Base-by-base conservation (phyloP, 2,329 filamentous ascomycete genomes). In the Colletotrichum cereale region DNA sequence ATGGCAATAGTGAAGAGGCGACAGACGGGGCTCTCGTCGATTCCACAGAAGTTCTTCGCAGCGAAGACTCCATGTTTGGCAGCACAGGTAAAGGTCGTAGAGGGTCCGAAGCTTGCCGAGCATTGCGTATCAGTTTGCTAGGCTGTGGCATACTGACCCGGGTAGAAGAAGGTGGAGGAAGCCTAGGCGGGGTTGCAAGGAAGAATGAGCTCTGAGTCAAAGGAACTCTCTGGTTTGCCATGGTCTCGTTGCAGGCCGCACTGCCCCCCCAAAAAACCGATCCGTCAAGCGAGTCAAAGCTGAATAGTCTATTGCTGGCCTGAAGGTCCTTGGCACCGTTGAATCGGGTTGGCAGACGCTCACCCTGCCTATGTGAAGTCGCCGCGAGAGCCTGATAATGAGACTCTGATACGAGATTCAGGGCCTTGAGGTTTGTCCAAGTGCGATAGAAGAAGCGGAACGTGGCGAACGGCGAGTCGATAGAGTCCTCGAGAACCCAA, bases 401-500 rank as follows among this genome's bases (percentile, higher is more conserved):
- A 7, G 56, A n/a, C 26, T 47, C 74, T 0, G 85, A 82, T 34
- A 87, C 82, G 5, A 90, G 78, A 64, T 86, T 86, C 12, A 89
- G 80, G 40, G 82, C 78, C 10, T 80, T 75, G 14, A 90, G 82
- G 65, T 83, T 84, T 12, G 82, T 80, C 84, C 83, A 86, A 8
- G 85, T 87, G 38, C 88, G 84, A 73, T 90, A 90, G 71, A 90
- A 86, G 72, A 90, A 88, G 34, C 82, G 82, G 71, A 90, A 90
- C 0, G 83, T 84, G 5, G 84, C 84, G 73, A 84, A 89, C 0
- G 88, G 88, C 2, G 77, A 80, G 53, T 89, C 84, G 65, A 82
- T 86, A 0, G 86, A 77, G 67, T 90, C 88, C 29, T 84, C 75
- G 4, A 90, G 79, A 53, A 82, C 78, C 79, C 85, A 90, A 73